Base-by-base conservation (phyloP, 106 monocot species). In the Dendrobium nobile region DNA sequence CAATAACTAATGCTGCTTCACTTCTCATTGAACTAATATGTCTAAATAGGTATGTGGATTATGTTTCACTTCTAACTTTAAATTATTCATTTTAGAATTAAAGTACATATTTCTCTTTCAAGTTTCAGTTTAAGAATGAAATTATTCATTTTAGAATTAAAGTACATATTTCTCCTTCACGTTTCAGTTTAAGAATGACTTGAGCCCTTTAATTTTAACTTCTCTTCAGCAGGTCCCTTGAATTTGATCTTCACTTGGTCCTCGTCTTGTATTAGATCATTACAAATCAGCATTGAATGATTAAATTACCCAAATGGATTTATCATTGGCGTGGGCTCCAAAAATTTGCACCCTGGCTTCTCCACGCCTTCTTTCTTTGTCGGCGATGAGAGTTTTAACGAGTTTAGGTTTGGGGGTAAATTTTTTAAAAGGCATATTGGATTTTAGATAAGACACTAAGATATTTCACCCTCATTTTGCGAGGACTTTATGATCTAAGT, bases 11-110 rank as follows among this genome's bases (percentile, higher is more conserved):
- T 80, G 82, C 84, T 47, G 77, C 86, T 79, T 31, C 54, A 40
- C 70, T 90, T 81, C 59, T 90, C 22, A 79, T 83, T 42, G 90
- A 90, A 85, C 83, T 90, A 4, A 81, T 90, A 22, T 90, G 85
- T 77, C 74, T 87, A 22, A 77, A 83, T 33, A 89, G 89, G 87
- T 87, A 26, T 67, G 81, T 77, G 20, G 2, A 31, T 72, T 8
- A 22, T 75, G 43, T 9, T 40, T 37, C 9, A 37, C 48, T 58
- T 58, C 17, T 58, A 58, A 58, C 17, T n/a, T 58, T 58, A n/a
- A 58, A 18, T 13, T 58, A 58, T 18, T 19, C 45, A 45, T 45
- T 58, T 58, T 58, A 17, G n/a, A 58, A 58, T 17, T 58, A 2
- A 19, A 58, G 5, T 58, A 18, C 16, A 55, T 37, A 37, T 37